A percentile compares a stretch with the other conserved stretches of the same genome.
Conservation (phyloP, 441 rosid species). For the Eutrema salsugineum region DNA sequence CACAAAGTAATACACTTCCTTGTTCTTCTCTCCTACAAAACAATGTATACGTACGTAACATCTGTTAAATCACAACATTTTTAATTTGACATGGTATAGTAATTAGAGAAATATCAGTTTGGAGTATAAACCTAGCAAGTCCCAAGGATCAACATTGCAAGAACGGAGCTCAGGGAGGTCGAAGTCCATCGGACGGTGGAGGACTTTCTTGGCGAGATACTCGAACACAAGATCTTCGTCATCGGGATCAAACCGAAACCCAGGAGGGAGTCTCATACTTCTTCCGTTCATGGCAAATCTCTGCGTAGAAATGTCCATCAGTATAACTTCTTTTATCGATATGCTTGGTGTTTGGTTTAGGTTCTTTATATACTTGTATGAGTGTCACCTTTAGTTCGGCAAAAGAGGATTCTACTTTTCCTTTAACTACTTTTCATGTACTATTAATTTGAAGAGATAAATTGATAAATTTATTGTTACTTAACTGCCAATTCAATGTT, state of each 20-base stretch:
- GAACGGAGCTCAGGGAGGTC: conserved; percentile 34
- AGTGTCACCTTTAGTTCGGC: conserved; percentile 22
- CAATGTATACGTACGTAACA: not conserved
- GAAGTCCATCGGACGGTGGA: conserved; percentile 30
- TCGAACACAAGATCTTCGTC: conserved; percentile 36
- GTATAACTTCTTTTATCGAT: not conserved
- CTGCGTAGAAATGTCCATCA: conserved; percentile 32
- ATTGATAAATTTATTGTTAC: not conserved
- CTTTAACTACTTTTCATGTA: conserved; percentile 16
- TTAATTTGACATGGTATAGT: not conserved
- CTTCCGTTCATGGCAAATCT: conserved; percentile 36
- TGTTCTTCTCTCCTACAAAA: conserved; percentile 33
- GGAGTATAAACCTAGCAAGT: conserved; percentile 28
- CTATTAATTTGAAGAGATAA: not conserved
- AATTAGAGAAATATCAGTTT: not conserved
- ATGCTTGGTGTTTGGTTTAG: conserved; percentile 21
- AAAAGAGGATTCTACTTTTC: conserved; percentile 26
- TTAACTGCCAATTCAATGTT: conserved; percentile 1
- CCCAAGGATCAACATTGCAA: conserved; percentile 39
- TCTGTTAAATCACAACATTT: conserved; percentile 4
- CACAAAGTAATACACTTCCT: conserved; percentile 33
- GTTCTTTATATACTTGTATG: conserved; percentile 18
- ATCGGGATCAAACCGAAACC: conserved; percentile 31
- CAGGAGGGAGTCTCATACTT: conserved; percentile 34
- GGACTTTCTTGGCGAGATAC: conserved; percentile 32